Conservation (phyloP, 75 land plant genomes). For the Cupressus sempervirens region DNA sequence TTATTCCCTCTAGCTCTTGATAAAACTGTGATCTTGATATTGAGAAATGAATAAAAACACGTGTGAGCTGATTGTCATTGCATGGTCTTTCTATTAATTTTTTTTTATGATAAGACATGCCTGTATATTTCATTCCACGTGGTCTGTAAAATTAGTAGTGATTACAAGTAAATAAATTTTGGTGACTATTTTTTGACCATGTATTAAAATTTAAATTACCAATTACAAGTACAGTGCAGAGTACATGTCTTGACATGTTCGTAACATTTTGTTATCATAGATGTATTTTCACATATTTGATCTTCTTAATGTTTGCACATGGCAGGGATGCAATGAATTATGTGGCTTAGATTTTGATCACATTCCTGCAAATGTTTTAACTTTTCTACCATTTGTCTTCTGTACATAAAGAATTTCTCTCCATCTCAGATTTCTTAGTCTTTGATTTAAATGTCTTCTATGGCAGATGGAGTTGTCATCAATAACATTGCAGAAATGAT, state of each 20-base stretch:
- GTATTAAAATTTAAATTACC: not conserved
- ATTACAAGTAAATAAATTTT: not conserved
- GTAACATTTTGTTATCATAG: not conserved
- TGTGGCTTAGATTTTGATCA: not conserved
- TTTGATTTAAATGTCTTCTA: not conserved
- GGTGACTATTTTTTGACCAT: not conserved
- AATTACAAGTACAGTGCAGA: not conserved
- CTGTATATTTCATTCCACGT: not conserved
- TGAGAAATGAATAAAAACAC: not conserved
- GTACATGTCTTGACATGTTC: not conserved
- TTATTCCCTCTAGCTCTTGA: not conserved
- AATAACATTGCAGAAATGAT: slow-evolving; percentile 73
- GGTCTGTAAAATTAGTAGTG: not conserved
- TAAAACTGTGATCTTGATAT: not conserved
- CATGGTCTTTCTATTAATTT: not conserved
- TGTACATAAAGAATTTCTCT: not conserved
- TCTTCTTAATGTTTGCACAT: not conserved
- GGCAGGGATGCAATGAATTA: not conserved
- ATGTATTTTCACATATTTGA: not conserved
- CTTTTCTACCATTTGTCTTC: not conserved
- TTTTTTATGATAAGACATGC: not conserved
- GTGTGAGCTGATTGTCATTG: not conserved
- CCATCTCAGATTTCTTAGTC: not conserved
- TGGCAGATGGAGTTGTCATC: slow-evolving; percentile 21
- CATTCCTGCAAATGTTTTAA: not conserved